Evolutionary conservation across 345 rosid genomes (phyloP).

Genomic region (Streptanthus diversifolius): DNA sequence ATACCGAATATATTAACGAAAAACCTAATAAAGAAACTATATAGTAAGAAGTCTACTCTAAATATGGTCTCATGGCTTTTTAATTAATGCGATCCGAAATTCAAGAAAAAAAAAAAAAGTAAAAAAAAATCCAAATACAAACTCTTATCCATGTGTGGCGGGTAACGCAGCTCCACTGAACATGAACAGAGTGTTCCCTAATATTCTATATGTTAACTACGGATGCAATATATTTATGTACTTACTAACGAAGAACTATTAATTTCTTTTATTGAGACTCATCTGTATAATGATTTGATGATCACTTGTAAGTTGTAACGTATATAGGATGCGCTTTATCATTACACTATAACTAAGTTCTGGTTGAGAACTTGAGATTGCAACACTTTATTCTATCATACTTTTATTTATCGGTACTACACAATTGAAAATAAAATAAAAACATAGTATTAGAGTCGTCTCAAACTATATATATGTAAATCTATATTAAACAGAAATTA

Average conservation of each 20-base stretch:
- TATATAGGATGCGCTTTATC: background rate
- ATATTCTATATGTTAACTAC: background rate
- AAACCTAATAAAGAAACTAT: no score
- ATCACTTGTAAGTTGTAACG: background rate
- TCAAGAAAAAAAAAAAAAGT: background rate
- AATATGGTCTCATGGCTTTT: background rate
- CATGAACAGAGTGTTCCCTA: background rate
- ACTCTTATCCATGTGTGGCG: background rate
- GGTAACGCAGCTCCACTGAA: constrained; percentile 9
- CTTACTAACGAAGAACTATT: background rate
- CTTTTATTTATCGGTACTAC: background rate
- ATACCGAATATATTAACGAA: background rate
- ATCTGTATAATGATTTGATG: background rate
- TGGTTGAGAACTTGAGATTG: background rate
- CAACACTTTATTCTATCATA: background rate
- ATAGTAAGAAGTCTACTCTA: no score
- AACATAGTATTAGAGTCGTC: background rate
- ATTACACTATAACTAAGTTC: background rate
- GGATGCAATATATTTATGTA: background rate
- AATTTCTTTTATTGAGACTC: background rate
- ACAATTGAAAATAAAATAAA: background rate
- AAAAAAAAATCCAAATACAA: background rate
- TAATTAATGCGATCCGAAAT: background rate
- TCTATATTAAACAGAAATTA: no score
- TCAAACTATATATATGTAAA: background rate